Conservation (phyloP, 2,329 filamentous ascomycete genomes). For the Mycosphaerelloides madeirae region DNA sequence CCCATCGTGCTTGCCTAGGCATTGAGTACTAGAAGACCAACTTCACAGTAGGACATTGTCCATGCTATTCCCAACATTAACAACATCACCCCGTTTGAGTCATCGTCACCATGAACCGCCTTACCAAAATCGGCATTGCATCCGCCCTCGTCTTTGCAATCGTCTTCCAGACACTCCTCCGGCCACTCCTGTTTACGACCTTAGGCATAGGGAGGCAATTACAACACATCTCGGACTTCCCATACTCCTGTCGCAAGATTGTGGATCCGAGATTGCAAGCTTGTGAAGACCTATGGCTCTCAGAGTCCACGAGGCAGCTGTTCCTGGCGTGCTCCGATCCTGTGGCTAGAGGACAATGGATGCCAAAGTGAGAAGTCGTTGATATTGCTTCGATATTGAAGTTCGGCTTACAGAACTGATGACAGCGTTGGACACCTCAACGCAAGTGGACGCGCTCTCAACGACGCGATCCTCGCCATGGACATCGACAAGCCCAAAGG, state of each 20-base stretch:
- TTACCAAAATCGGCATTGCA: neutral
- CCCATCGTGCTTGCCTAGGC: no score
- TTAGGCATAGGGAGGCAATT: slow-evolving; percentile 16
- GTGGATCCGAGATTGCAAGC: slow-evolving; percentile 17
- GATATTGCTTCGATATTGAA: neutral
- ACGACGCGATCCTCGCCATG: slow-evolving; percentile 20
- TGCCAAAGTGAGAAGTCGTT: slow-evolving; percentile 17
- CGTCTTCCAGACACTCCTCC: neutral
- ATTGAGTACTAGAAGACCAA: no score
- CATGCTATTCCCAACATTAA: no score
- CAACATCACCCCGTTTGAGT: neutral
- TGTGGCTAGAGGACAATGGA: slow-evolving; percentile 14
- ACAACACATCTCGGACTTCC: slow-evolving; percentile 20
- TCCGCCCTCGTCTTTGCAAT: neutral
- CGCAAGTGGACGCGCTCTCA: slow-evolving; percentile 15
- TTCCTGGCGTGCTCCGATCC: slow-evolving; percentile 21
- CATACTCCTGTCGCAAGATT: slow-evolving; percentile 20
- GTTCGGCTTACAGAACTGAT: neutral
- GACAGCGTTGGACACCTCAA: slow-evolving; percentile 15
- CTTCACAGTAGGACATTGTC: no score
- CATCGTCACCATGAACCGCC: neutral
- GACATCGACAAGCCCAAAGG: slow-evolving; percentile 19
- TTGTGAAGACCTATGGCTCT: slow-evolving; percentile 24
- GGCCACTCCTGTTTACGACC: slow-evolving; percentile 8
- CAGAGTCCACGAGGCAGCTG: slow-evolving; percentile 19